A percentile compares a stretch with the other conserved stretches of the same genome.
Conservation (phyloP, 768 basidiomycete genomes). For the Pleurotus eryngii region DNA sequence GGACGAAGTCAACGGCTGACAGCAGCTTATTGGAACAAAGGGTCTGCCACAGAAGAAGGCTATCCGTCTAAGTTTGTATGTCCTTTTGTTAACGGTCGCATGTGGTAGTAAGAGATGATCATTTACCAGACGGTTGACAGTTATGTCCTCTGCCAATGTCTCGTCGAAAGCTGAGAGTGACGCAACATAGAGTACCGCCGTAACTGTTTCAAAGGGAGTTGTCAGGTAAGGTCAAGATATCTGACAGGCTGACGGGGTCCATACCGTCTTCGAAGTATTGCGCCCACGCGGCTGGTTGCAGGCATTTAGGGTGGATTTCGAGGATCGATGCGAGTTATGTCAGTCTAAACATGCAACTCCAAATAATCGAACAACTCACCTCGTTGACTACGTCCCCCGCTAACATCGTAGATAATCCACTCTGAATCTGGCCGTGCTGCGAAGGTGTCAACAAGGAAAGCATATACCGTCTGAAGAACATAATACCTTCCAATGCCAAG, state of each 20-base stretch:
- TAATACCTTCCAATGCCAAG: conserved; percentile 45
- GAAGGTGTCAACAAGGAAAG: too few relatives aligned
- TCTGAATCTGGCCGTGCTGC: conserved; percentile 29
- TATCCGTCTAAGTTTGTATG: conserved; percentile 40
- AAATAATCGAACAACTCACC: conserved; percentile 28
- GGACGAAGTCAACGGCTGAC: conserved; percentile 47
- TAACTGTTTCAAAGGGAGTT: conserved; percentile 32
- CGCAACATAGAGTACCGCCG: conserved; percentile 64
- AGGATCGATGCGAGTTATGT: background rate
- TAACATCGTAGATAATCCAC: conserved; percentile 69
- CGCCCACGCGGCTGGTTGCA: conserved; percentile 54
- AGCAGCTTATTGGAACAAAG: conserved; percentile 59
- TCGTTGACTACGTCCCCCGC: conserved; percentile 55
- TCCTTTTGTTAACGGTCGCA: background rate
- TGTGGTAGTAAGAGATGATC: background rate
- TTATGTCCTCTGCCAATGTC: conserved; percentile 54
- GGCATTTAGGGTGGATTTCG: background rate
- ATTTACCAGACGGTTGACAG: conserved; percentile 56
- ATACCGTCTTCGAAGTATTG: conserved; percentile 68
- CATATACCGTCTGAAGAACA: conserved; percentile 11
- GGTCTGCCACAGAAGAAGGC: conserved; percentile 55
- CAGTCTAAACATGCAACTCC: background rate
- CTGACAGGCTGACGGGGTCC: conserved; percentile 7
- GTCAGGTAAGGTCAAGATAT: conserved; percentile 6
- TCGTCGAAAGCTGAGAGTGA: conserved; percentile 67